Evolutionary conservation across 352 stramenopile genomes (phyloP), one percentile per base, ranked within the genome.

Genomic region (Achlya hypogyna): DNA sequence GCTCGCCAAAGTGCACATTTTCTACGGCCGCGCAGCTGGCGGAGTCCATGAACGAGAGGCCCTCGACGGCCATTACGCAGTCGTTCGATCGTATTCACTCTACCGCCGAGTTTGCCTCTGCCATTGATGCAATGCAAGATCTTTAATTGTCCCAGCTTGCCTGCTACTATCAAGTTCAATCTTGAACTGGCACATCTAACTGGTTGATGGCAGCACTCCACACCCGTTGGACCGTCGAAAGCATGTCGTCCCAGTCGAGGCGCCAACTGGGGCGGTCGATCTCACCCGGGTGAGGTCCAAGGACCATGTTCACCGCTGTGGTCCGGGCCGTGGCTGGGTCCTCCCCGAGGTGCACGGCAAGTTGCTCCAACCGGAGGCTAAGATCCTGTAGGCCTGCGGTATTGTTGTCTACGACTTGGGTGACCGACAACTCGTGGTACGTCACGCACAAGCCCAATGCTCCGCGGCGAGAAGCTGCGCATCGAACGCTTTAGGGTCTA

Each of bases 181-280:
- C 31, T 5, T 31, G 3, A 22, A 31, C 20, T 16, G 54, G 54
- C 4, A 64, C 54, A 38, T 64, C 54, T 2, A 64, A 8, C 29
- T 64, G 54, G 28, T 64, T 25, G 54, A 64, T 64, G 2, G 31
- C 54, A 9, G 22, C 16, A n/a, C 54, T 64, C n/a, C 45, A 64
- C 8, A 52, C 29, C 14, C 34, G 31, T 27, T 64, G 54, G 20
- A 38, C 23, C 32, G 52, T 42, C 31, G 10, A 27, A 4, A 60
- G 52, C 18, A 60, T 20, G 10, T 28, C 31, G 18, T 42, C 31
- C 52, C 52, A 60, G 16, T 10, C 20, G 4, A 4, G 18, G n/a
- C 28, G 52, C 52, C 52, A 60, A 5, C 16, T n/a, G n/a, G 5
- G 1, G 52, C 28, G 5, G 2, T 27, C 6, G 51, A 31, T 58